phyloP scores from a whole-genome alignment of 139 green algal genomes.

The Chlamydomonas incerta region DNA sequence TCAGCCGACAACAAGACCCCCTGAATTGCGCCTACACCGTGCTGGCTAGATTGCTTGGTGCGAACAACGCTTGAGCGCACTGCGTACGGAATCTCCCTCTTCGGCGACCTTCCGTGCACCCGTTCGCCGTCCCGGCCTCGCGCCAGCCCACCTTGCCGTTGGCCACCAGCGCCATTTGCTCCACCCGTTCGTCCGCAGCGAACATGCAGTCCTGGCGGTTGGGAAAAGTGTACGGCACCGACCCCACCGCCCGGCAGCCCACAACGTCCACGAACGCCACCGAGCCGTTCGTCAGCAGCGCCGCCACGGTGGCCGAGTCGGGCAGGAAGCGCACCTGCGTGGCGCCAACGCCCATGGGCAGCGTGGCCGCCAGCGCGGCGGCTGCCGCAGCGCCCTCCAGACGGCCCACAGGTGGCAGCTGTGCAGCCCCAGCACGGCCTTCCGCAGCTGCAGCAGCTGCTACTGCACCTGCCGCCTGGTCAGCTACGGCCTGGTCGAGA shows the following conservation, averaged over 20 bases:
- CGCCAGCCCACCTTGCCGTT: constrained; percentile 52
- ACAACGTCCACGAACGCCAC: constrained; percentile 54
- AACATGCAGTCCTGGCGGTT: constrained; percentile 47
- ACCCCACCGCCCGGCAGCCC: not conserved
- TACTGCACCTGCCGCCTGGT: not conserved
- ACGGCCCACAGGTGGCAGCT: not conserved
- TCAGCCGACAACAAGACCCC: too few species aligned
- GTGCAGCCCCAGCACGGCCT: not conserved
- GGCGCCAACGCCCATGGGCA: constrained; percentile 20
- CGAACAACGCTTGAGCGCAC: too few species aligned
- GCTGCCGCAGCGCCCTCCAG: not conserved
- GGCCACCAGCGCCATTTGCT: constrained; percentile 57
- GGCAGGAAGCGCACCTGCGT: constrained; percentile 50
- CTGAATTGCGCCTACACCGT: too few species aligned
- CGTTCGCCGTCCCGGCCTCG: not conserved
- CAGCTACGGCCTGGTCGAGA: not conserved
- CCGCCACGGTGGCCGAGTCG: constrained; percentile 46
- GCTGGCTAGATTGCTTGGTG: too few species aligned
- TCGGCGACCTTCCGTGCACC: too few species aligned
- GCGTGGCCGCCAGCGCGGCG: constrained; percentile 1
- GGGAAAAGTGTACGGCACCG: constrained; percentile 28
- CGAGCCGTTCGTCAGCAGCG: constrained; percentile 52
- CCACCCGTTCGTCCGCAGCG: constrained; percentile 52
- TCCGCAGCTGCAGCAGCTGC: not conserved
- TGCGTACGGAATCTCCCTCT: too few species aligned